Percentiles rank a stretch among this genome's conserved stretches.
Conservation (phyloP, 2,329 filamentous ascomycete genomes). For the Stachybotrys chartarum region DNA sequence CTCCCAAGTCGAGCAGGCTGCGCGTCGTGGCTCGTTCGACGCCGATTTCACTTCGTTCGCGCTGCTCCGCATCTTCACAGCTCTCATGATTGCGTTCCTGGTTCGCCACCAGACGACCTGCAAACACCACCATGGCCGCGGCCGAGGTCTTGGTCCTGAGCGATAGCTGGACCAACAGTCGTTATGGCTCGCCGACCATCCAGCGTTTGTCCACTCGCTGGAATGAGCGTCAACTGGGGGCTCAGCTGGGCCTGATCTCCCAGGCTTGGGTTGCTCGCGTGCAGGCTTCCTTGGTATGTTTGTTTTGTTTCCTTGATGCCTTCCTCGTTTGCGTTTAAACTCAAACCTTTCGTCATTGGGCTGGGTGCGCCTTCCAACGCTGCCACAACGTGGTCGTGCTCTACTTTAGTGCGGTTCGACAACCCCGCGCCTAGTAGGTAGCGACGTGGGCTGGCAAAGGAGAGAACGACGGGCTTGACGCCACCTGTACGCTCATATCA, state of each 20-base stretch:
- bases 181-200: constrained; percentile 27
- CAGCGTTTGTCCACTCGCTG: constrained; percentile 20
- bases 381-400: background rate
- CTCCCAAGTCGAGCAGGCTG: too few relatives aligned
- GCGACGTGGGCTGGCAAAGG: too few relatives aligned
- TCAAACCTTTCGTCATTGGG: too few relatives aligned
- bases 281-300: constrained; percentile 10
- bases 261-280: constrained; percentile 20
- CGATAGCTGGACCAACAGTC: constrained; percentile 34
- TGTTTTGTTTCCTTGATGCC: background rate
- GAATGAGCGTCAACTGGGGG: constrained; percentile 17
- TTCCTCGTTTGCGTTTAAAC: too few relatives aligned
- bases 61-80: constrained; percentile 14
- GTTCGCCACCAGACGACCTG: constrained; percentile 33
- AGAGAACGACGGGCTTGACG: too few relatives aligned
- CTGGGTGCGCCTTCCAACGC: too few relatives aligned
- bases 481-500: too few relatives aligned
- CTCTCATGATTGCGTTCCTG: constrained; percentile 46
- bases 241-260: constrained; percentile 23
- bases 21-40: constrained; percentile 1
- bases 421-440: too few relatives aligned
- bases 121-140: constrained; percentile 47
- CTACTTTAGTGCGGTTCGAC: too few relatives aligned
- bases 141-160: constrained; percentile 37
- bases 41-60: constrained; percentile 1